These are phyloP conservation scores for Acorus calamus DNA, from an alignment of 106 monocot genomes.

Conservation along the genomic window DNA sequence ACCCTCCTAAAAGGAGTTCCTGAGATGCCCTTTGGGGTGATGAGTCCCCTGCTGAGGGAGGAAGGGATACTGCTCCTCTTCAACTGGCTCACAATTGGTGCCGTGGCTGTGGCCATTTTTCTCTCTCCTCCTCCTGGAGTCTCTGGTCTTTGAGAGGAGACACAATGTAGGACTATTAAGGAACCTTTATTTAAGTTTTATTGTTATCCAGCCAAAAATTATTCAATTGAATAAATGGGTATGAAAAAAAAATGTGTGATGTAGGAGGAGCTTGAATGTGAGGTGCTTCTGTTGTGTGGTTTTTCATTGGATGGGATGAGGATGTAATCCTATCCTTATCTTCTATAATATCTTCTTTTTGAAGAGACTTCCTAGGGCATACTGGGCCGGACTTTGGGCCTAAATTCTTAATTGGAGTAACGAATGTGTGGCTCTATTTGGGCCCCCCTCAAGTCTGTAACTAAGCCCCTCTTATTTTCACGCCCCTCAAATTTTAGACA, in stretches of 20 bases:
- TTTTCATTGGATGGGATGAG: slow-evolving; percentile 20
- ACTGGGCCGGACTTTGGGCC: too few relatives aligned
- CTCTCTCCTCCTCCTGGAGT: neutral
- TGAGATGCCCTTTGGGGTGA: slow-evolving; percentile 49
- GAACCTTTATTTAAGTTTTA: too few relatives aligned
- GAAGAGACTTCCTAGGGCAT: too few relatives aligned
- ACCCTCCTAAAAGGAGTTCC: slow-evolving; percentile 29
- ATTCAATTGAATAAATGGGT: too few relatives aligned
- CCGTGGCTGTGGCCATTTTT: slow-evolving; percentile 29
- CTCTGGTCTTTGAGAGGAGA: too few relatives aligned
- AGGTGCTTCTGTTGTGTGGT: slow-evolving; percentile 2
- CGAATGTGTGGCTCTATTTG: too few relatives aligned
- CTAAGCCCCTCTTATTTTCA: too few relatives aligned
- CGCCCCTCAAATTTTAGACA: too few relatives aligned
- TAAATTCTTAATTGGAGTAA: too few relatives aligned
- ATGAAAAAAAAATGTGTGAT: neutral
- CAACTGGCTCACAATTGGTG: slow-evolving; percentile 53
- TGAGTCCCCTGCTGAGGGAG: slow-evolving; percentile 15
- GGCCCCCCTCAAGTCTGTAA: too few relatives aligned
- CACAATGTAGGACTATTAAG: too few relatives aligned
- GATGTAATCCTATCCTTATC: slow-evolving; percentile 21
- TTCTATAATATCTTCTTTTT: neutral
- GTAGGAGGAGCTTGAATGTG: slow-evolving; percentile 5
- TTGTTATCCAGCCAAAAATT: too few relatives aligned
- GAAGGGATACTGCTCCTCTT: slow-evolving; percentile 36